Evolutionary conservation across 169 alveolate species (phyloP).

Genomic region (Cryptosporidium canis): DNA sequence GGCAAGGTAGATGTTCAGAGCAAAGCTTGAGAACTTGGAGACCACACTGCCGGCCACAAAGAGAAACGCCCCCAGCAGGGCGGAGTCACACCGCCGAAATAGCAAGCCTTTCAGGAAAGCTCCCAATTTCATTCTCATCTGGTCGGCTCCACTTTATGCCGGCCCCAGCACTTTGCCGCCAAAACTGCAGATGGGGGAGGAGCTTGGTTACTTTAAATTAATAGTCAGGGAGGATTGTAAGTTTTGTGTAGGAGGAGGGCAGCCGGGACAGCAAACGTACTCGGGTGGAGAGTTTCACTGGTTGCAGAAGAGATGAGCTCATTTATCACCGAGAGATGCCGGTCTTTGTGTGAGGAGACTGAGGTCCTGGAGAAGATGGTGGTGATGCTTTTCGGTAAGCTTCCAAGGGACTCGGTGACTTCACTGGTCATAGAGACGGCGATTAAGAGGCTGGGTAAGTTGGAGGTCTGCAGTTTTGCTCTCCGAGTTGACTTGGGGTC

Average conservation of each 20-base stretch:
- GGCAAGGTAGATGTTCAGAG: slow-evolving; percentile 37
- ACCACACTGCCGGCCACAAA: slow-evolving; percentile 22
- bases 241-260: not conserved
- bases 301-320: slow-evolving; percentile 69
- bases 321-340: slow-evolving; percentile 74
- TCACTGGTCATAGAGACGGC: slow-evolving; percentile 46
- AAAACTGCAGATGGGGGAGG: not conserved
- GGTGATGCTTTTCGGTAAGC: slow-evolving; percentile 74
- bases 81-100: slow-evolving; percentile 7
- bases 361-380: slow-evolving; percentile 75
- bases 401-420: slow-evolving; percentile 56
- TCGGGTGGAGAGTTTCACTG: not conserved
- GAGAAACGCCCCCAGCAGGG: slow-evolving; percentile 27
- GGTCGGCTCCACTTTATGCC: not conserved
- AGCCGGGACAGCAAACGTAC: no score
- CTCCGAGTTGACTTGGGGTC: not conserved
- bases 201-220: not conserved
- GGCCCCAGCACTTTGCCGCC: not conserved
- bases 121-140: not conserved
- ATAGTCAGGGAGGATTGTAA: not conserved
- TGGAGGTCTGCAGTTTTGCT: not conserved
- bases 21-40: slow-evolving; percentile 17
- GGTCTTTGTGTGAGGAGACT: slow-evolving; percentile 77
- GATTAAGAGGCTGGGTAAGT: slow-evolving; percentile 69
- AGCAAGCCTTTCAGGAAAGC: not conserved